Evolutionary conservation across 352 stramenopile genomes (phyloP).

Genomic region (Phytophthora kernoviae): DNA sequence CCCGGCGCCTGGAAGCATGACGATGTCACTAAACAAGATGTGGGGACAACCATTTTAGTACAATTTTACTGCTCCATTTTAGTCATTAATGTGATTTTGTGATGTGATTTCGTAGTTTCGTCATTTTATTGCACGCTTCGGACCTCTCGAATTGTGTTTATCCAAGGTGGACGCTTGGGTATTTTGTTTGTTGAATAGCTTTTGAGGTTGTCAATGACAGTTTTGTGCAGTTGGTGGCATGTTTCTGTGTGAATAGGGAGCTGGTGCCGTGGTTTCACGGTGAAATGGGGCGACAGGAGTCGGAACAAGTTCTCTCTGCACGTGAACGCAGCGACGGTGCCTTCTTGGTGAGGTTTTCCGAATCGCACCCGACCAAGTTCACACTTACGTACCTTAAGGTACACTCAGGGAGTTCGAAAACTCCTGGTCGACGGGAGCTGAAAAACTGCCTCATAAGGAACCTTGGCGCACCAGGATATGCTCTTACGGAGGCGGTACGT

Average conservation of each 20-base stretch:
- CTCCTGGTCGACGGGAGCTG: constrained; percentile 51
- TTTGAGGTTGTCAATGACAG: not conserved
- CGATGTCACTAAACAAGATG: constrained; percentile 50
- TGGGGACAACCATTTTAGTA: constrained; percentile 11
- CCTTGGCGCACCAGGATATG: constrained; percentile 50
- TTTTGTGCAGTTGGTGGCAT: constrained; percentile 42
- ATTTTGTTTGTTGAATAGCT: not conserved
- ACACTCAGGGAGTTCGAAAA: constrained; percentile 34
- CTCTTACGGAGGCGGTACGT: constrained; percentile 47
- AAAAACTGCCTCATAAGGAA: constrained; percentile 82
- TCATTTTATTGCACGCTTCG: constrained; percentile 73
- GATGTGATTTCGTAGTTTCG: constrained; percentile 43
- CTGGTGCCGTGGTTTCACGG: constrained; percentile 82
- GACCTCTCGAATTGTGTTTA: constrained; percentile 59
- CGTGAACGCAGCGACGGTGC: constrained; percentile 51
- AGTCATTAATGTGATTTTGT: constrained; percentile 6
- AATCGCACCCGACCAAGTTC: constrained; percentile 80
- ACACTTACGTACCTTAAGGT: constrained; percentile 83
- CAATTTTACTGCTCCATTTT: not conserved
- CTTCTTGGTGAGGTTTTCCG: constrained; percentile 81
- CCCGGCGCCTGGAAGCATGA: constrained; percentile 45
- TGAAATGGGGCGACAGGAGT: constrained; percentile 49
- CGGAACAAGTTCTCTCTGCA: constrained; percentile 45
- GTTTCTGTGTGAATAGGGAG: constrained; percentile 62
- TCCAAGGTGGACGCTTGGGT: constrained; percentile 33